phyloP scores from a whole-genome alignment of 495 filamentous ascomycete genomes.

The Darksidea phi region DNA sequence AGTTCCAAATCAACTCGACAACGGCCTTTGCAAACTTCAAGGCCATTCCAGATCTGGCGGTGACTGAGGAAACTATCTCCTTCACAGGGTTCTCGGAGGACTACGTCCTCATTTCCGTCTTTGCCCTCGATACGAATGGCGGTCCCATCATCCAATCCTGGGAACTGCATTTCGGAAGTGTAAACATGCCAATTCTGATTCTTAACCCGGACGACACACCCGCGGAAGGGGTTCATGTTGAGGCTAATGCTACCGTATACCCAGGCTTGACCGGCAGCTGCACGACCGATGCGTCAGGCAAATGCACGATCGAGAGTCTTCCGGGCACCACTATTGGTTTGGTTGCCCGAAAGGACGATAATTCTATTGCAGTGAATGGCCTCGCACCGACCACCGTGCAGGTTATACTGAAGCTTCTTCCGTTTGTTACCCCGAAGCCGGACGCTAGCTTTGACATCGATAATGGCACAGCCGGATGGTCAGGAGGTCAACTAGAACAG shows the following conservation, averaged over 20 bases:
- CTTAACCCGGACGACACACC: background rate
- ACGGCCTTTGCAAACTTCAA: background rate
- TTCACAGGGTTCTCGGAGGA: background rate
- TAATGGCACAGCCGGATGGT: background rate
- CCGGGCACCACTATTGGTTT: background rate
- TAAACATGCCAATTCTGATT: background rate
- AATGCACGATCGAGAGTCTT: background rate
- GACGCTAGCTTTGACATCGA: background rate
- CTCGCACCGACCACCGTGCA: background rate
- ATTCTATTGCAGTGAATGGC: background rate
- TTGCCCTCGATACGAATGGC: background rate
- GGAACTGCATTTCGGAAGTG: background rate
- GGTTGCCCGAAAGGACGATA: background rate
- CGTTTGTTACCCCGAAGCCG: background rate
- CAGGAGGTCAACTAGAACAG: background rate
- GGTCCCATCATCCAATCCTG: background rate
- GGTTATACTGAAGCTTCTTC: background rate
- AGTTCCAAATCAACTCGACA: slow-evolving; percentile 1
- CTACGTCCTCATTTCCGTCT: background rate
- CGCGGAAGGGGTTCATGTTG: background rate
- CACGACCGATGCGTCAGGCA: background rate
- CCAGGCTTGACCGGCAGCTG: slow-evolving; percentile 1
- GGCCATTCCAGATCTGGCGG: background rate
- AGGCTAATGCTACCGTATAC: background rate
- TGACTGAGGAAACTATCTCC: background rate